Percentiles rank a stretch among this genome's conserved stretches.
phyloP scores from a whole-genome alignment of 495 filamentous ascomycete genomes.

The Penicillium flavigenum region DNA sequence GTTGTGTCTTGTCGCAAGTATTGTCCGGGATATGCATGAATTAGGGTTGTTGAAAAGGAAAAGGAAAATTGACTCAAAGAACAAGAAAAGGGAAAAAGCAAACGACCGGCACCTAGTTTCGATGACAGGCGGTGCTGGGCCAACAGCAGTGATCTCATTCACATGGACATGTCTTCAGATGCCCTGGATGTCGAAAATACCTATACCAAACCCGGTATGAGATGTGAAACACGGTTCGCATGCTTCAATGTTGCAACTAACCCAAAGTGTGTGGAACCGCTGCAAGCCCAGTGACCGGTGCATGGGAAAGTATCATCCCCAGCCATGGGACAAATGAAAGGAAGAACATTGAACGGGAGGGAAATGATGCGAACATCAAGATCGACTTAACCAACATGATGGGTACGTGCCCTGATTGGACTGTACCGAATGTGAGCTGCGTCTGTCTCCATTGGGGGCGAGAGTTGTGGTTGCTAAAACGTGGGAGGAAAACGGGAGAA shows the following conservation, averaged over 20 bases:
- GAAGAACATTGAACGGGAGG: neutral
- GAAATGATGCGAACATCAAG: neutral
- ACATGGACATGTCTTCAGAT: neutral
- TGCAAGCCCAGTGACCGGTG: neutral
- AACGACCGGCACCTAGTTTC: neutral
- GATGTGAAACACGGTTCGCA: neutral
- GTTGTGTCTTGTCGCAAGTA: neutral
- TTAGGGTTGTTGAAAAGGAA: neutral
- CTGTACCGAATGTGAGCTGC: neutral
- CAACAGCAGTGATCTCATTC: neutral
- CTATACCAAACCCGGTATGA: neutral
- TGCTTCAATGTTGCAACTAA: no score
- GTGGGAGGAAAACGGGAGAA: neutral
- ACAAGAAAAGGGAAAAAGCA: neutral
- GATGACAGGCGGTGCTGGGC: neutral
- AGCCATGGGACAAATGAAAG: neutral
- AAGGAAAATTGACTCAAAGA: neutral
- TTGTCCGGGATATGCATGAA: neutral
- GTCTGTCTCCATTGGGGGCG: neutral
- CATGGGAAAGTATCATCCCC: neutral
- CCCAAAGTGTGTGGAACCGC: neutral
- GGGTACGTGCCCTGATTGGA: neutral
- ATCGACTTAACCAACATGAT: neutral
- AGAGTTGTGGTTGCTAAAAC: neutral
- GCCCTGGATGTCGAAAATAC: neutral